These are phyloP conservation scores for Podospora didyma DNA, from an alignment of 495 filamentous ascomycete species.

Conservation along the genomic window DNA sequence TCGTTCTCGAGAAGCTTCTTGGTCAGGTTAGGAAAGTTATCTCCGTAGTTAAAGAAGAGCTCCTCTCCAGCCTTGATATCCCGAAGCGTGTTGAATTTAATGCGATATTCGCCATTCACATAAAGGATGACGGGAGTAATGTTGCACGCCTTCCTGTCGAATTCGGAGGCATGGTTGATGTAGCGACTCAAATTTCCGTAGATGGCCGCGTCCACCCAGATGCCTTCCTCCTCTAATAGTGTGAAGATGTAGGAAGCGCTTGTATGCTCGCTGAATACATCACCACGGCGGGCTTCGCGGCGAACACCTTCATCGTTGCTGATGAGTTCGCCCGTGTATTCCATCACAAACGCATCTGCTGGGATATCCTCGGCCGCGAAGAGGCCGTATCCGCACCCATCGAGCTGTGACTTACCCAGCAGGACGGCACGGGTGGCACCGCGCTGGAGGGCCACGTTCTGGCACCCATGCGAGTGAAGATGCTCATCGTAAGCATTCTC, in stretches of 20 bases:
- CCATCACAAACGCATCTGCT: slow-evolving; percentile 59
- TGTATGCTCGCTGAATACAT: slow-evolving; percentile 58
- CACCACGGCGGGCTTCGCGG: slow-evolving; percentile 51
- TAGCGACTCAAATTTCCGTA: slow-evolving; percentile 58
- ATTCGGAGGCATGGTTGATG: slow-evolving; percentile 59
- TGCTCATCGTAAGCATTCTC: slow-evolving; percentile 51
- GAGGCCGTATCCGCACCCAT: slow-evolving; percentile 60
- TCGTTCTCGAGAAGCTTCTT: slow-evolving; percentile 46
- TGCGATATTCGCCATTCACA: slow-evolving; percentile 62
- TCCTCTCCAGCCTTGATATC: slow-evolving; percentile 62
- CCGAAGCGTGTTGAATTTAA: slow-evolving; percentile 59
- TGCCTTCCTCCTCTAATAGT: slow-evolving; percentile 51
- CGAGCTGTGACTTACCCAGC: slow-evolving; percentile 56
- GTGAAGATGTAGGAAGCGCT: slow-evolving; percentile 64
- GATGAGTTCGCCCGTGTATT: slow-evolving; percentile 71
- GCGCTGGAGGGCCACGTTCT: slow-evolving; percentile 61
- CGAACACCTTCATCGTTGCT: slow-evolving; percentile 58
- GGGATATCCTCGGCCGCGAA: slow-evolving; percentile 59
- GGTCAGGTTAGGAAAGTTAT: slow-evolving; percentile 47
- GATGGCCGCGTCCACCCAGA: slow-evolving; percentile 49
- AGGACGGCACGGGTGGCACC: slow-evolving; percentile 55
- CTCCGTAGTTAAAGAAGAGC: slow-evolving; percentile 67
- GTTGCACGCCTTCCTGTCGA: slow-evolving; percentile 45
- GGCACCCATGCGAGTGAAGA: slow-evolving; percentile 48
- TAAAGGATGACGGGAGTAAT: slow-evolving; percentile 56